Base-by-base conservation (phyloP, 257 asterid species). In the Ballota nigra region DNA sequence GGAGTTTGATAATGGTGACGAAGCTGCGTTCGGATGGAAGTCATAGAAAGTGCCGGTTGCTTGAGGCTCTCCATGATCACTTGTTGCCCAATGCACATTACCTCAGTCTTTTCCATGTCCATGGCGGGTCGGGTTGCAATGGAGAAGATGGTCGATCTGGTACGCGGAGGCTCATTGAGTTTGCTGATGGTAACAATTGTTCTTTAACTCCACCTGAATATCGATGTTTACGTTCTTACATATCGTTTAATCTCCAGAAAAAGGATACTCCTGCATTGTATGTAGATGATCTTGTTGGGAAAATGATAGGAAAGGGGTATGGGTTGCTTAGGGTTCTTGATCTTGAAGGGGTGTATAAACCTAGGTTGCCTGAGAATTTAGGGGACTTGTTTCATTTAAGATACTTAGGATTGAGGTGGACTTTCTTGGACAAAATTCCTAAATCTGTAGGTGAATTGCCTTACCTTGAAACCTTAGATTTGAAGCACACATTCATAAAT, bases 371-470 rank as follows among this genome's bases (percentile, higher is more conserved):
- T 2, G 75, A 75, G 4, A 61, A 75, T 51, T 64, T 75, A 16
- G 71, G 79, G 2, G 40, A 75, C 65, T 59, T 75, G 59, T 34
- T 51, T 62, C 71, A 68, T 57, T 52, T 75, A 41, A 68, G 79
- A 71, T 75, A 75, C 66, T 38, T 75, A 7, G 79, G 79, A 10
- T 52, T 75, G 58, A 75, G 79, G 75, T 68, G 79, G 79, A 75
- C 79, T 49, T 68, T 47, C 75, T 38, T 68, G 51, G 79, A 75
- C 58, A 75, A 49, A 41, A 67, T 75, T 45, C 79, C 79, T 7
- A 68, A 68, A 68, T 68, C 75, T 19, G 70, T 75, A 10, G 70
- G 70, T 36, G 59, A 75, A 36, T 63, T 75, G 60, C 45, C 62
- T 19, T 47, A 60, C 24, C 79, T 75, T 5, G 71, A 75, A 13